Percentiles rank a stretch among this genome's conserved stretches.
Conservation (phyloP, 2,329 filamentous ascomycete genomes). For the Fusarium clavum region DNA sequence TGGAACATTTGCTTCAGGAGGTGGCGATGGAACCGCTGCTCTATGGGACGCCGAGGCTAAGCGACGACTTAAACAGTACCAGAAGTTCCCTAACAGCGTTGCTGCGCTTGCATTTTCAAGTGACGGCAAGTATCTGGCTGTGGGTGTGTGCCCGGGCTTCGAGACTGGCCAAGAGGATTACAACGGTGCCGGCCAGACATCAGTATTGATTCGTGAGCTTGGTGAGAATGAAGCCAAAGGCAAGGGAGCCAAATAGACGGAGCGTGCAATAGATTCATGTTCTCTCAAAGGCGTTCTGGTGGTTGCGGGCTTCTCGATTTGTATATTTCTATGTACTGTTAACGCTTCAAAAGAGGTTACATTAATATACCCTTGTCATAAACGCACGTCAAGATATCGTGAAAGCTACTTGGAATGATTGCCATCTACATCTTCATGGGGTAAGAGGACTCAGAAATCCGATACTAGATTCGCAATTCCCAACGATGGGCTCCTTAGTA, state of each 20-base stretch:
- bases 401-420: background rate
- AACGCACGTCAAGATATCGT: conserved; percentile 15
- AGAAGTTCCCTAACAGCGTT: conserved; percentile 82
- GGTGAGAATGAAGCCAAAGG: conserved; percentile 89
- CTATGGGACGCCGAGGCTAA: conserved; percentile 94
- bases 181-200: conserved; percentile 76
- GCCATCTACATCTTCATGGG: background rate
- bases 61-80: conserved; percentile 89
- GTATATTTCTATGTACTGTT: conserved; percentile 41
- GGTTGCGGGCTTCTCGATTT: conserved; percentile 43
- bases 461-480: background rate
- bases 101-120: conserved; percentile 80
- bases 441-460: background rate
- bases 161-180: conserved; percentile 88
- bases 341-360: conserved; percentile 38
- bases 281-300: conserved; percentile 50
- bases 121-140: conserved; percentile 81
- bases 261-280: conserved; percentile 22
- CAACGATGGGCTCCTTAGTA: conserved; percentile 16
- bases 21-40: conserved; percentile 91
- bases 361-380: conserved; percentile 51
- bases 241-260: conserved; percentile 75
- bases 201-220: conserved; percentile 84
- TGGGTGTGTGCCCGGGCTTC: conserved; percentile 87
- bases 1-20: conserved; percentile 89